Evolutionary conservation across 2,329 filamentous ascomycete species (phyloP), one percentile per base, ranked within the genome.

Genomic region (Pestalotiopsis sp.): DNA sequence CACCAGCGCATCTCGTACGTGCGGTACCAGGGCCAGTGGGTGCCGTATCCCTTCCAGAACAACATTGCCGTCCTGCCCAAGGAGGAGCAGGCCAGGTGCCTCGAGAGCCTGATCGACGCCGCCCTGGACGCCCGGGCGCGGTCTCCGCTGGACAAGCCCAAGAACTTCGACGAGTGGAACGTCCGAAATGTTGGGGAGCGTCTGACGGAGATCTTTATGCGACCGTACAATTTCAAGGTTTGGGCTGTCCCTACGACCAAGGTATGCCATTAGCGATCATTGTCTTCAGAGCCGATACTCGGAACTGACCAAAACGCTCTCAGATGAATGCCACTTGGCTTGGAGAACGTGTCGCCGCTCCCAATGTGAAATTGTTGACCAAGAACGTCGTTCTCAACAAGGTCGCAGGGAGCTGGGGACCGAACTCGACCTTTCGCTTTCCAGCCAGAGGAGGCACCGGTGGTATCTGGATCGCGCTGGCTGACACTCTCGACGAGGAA

Each of bases 281-380:
- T 45, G 61, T 3, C 14, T 36, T 3, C 11, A 2, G 6, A 58
- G 1, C 3, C 17, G 9, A 25, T 27, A 6, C 5, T 25, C 27
- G 25, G 20, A 7, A 7, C 39, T 36, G n/a, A n/a, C 11, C 12
- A 5, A 2, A 2, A 23, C 12, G 11, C 2, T 23, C 27, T 4
- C 5, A 97, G 95, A 99, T 99, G 96, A 96, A 98, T 92, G 97
- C 94, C 83, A 86, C 91, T 81, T 99, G 96, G 96, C 92, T 98
- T 72, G 96, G 96, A 77, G 96, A 99, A 90, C 95, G 96, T 87
- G 96, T 99, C 66, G 96, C 96, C 70, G 95, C 95, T 66, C 96
- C 96, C 74, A 94, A 98, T 80, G 88, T 98, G 86, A 99, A 99
- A 90, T 89, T 88, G 52, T 92, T 97, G 76, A 95, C 94, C 76